A percentile compares a stretch with the other conserved stretches of the same genome.
Evolutionary conservation across 2,329 filamentous ascomycete species (phyloP).

Genomic region (Nemania sp.): DNA sequence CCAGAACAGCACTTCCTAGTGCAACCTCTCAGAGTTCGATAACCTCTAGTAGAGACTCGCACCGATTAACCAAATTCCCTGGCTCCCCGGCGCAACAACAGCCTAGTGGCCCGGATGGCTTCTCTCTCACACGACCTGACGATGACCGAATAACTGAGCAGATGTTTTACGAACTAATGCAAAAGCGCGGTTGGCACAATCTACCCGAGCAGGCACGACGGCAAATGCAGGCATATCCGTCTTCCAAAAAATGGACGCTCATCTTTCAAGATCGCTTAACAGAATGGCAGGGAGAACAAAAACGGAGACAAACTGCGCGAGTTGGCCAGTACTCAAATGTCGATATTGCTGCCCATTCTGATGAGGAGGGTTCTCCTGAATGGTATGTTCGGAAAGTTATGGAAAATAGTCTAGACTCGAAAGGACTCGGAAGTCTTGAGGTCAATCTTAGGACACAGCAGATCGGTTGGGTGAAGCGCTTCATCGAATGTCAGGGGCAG

Average conservation of each 20-base stretch:
- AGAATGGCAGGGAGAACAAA: slow-evolving; percentile 95
- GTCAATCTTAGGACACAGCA: slow-evolving; percentile 96
- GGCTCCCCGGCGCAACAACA: slow-evolving; percentile 49
- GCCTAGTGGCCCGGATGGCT: slow-evolving; percentile 60
- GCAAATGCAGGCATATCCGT: slow-evolving; percentile 96
- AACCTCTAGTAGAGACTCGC: slow-evolving; percentile 65
- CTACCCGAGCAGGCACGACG: slow-evolving; percentile 92
- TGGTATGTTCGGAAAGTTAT: slow-evolving; percentile 98
- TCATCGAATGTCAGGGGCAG: slow-evolving; percentile 97
- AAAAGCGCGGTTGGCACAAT: slow-evolving; percentile 97
- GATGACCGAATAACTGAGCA: slow-evolving; percentile 89
- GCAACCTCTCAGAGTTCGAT: slow-evolving; percentile 69
- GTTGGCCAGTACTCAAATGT: slow-evolving; percentile 76
- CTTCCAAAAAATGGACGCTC: slow-evolving; percentile 96
- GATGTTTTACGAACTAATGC: slow-evolving; percentile 94
- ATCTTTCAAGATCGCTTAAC: slow-evolving; percentile 94
- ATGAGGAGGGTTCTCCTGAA: slow-evolving; percentile 95
- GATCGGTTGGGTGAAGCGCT: slow-evolving; percentile 96
- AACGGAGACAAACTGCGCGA: slow-evolving; percentile 80
- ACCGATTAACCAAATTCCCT: slow-evolving; percentile 68
- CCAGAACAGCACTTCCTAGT: slow-evolving; percentile 64
- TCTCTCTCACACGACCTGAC: slow-evolving; percentile 76
- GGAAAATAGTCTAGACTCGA: slow-evolving; percentile 92
- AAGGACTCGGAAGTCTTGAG: slow-evolving; percentile 91
- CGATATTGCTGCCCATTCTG: slow-evolving; percentile 80